A percentile compares a stretch with the other conserved stretches of the same genome.
phyloP scores from a whole-genome alignment of 768 basidiomycete genomes.

The Suillus bovinus region DNA sequence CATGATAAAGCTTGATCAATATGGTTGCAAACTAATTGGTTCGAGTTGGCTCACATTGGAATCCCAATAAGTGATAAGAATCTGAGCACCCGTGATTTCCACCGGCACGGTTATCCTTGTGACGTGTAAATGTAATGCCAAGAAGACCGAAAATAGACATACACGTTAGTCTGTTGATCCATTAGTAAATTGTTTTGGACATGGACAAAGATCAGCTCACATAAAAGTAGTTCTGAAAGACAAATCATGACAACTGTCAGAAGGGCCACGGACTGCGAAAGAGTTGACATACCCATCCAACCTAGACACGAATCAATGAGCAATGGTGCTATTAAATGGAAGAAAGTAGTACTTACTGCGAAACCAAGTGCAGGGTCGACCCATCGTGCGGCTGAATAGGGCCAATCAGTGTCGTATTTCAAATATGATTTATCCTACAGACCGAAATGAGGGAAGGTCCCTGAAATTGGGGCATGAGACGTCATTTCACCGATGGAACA shows the following conservation, averaged over 20 bases:
- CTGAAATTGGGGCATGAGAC: constrained; percentile 76
- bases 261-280: constrained; percentile 14
- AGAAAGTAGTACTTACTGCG: constrained; percentile 41
- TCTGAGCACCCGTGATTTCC: constrained; percentile 72
- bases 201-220: constrained; percentile 43
- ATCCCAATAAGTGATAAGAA: constrained; percentile 77
- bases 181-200: not conserved
- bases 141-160: not conserved
- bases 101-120: constrained; percentile 62
- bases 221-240: constrained; percentile 56
- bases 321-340: not conserved
- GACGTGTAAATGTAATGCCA: not conserved
- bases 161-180: constrained; percentile 10
- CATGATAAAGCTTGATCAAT: not conserved
- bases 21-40: not conserved
- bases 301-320: constrained; percentile 4
- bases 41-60: constrained; percentile 42
- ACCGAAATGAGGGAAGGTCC: constrained; percentile 77
- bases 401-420: not conserved
- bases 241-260: not conserved
- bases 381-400: constrained; percentile 47
- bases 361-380: constrained; percentile 62
- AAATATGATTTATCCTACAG: constrained; percentile 7
- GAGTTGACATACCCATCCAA: constrained; percentile 38
- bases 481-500: constrained; percentile 79